A percentile compares a stretch with the other conserved stretches of the same genome.
Conservation (phyloP, 163 green algal species). For the Prototheca cutis region DNA sequence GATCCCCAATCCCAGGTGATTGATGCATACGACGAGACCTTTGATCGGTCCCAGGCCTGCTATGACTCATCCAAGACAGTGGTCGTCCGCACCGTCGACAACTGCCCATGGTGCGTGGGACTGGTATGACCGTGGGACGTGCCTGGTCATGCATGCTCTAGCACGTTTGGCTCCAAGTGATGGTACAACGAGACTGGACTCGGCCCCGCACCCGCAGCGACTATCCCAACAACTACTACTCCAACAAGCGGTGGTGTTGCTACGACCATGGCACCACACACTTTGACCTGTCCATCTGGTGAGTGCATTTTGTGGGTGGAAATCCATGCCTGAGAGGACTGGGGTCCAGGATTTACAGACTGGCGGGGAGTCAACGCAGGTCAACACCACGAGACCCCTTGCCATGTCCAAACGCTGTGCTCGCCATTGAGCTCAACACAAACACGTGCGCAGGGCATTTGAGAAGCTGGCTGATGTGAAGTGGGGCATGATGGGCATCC, state of each 20-base stretch:
- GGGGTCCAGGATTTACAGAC: slow-evolving; percentile 3
- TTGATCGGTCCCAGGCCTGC: slow-evolving; percentile 15
- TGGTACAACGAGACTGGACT: no score
- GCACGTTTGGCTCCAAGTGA: no score
- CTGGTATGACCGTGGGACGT: background rate
- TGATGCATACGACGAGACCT: slow-evolving; percentile 25
- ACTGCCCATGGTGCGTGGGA: slow-evolving; percentile 16
- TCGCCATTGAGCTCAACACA: no score
- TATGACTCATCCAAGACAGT: slow-evolving; percentile 9
- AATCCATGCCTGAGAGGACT: background rate
- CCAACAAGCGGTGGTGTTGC: slow-evolving; percentile 59
- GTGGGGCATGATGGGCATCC: slow-evolving; percentile 42
- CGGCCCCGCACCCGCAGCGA: no score
- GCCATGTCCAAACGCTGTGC: no score
- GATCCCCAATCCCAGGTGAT: slow-evolving; percentile 5
- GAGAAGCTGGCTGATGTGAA: slow-evolving; percentile 43
- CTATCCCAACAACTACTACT: slow-evolving; percentile 37
- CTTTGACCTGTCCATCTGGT: slow-evolving; percentile 28
- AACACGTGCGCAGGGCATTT: slow-evolving; percentile 47
- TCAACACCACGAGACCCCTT: no score
- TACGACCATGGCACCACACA: slow-evolving; percentile 30
- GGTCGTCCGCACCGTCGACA: slow-evolving; percentile 26
- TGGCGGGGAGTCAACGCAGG: no score
- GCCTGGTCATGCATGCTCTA: slow-evolving; percentile 8
- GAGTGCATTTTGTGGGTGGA: background rate